Base-by-base conservation (phyloP, 495 filamentous ascomycete genomes). In the Penicillium dipodomyicola region DNA sequence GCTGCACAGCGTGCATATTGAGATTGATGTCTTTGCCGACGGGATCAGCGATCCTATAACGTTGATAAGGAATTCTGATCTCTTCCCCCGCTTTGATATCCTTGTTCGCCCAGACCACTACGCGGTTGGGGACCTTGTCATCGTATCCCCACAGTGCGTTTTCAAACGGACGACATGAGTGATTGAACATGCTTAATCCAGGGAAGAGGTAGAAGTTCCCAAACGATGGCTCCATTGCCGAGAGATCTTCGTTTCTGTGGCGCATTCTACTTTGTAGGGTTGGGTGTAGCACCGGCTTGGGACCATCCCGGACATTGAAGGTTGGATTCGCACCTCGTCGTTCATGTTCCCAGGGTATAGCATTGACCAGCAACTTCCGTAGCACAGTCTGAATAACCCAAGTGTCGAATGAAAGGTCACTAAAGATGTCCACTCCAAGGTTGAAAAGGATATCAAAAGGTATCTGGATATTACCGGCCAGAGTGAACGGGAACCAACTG, bases 371-470 rank as follows among this genome's bases (percentile, higher is more conserved):
- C 2, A 77, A 56, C 40, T 72, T 73, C 7, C 62, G 56, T 17
- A 74, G 33, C 9, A 73, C 55, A 8, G 54, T 61, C 29, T 77
- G 73, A 46, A 74, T 67, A 7, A 67, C 59, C 73, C 73, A 76
- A 1, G 72, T 76, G 50, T 77, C 73, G 39, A 72, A 77, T 17
- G 54, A 49, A 33, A 71, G 50, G 33, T 75, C 65, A 1, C 65
- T 58, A 61, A 73, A 74, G 23, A 77, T 75, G 43, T 76, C 67
- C 4, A 76, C 69, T 5, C 73, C 73, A n/a, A 76, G 56, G 8
- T 50, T 50, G 33, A 59, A 47, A 20, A 76, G 57, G 22, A 75
- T 75, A 39, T 72, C 64, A 27, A 72, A 72, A 0, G 73, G 73
- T 6, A 75, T 62, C 9, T 60, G 64, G 29, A 76, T 70, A 37